Evolutionary conservation across 495 filamentous ascomycete genomes (phyloP).

Genomic region (Saxophila tyrrhenica): DNA sequence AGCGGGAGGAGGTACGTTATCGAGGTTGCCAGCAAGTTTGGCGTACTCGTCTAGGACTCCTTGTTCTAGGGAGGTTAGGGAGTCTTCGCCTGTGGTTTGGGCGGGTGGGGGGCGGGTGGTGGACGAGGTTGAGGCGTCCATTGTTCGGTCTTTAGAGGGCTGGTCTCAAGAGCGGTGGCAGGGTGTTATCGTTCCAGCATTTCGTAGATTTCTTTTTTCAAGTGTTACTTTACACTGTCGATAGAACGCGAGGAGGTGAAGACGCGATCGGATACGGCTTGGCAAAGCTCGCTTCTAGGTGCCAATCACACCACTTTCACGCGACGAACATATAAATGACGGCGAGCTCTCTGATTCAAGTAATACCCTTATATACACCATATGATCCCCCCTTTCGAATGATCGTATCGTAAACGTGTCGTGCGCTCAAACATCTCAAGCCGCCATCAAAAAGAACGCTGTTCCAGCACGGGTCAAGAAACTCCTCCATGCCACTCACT

Average conservation of each 20-base stretch:
- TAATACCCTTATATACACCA: not conserved
- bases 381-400: not conserved
- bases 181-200: no score
- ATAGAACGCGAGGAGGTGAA: no score
- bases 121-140: slow-evolving; percentile 2
- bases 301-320: no score
- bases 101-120: not conserved
- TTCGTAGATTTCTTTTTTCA: no score
- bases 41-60: slow-evolving; percentile 91
- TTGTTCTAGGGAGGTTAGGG: slow-evolving; percentile 70
- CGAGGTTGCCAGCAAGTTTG: slow-evolving; percentile 77
- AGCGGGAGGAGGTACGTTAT: slow-evolving; percentile 47
- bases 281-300: no score
- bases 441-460: not conserved
- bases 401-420: not conserved
- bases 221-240: no score
- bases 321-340: no score
- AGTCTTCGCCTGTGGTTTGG: slow-evolving; percentile 6
- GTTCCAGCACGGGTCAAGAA: not conserved
- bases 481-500: not conserved
- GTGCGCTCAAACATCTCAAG: not conserved
- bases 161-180: no score
- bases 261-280: no score
- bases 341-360: no score
- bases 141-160: no score